These are phyloP conservation scores for Oryza nivara DNA, from an alignment of 176 grass and related monocot genomes.

Conservation along the genomic window DNA sequence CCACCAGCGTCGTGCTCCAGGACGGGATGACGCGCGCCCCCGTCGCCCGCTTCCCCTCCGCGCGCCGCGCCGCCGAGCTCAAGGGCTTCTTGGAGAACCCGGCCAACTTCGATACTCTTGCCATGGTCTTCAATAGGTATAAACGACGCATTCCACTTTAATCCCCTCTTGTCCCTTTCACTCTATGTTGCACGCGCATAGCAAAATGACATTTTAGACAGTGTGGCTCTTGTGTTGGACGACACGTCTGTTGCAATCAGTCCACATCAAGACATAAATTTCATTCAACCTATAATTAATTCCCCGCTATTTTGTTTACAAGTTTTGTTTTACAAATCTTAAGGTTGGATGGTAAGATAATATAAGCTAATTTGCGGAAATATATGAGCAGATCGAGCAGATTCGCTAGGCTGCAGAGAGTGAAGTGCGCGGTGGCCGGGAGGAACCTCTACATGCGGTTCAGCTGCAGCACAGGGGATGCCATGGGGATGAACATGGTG, in stretches of 20 bases:
- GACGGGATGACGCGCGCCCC: constrained; percentile 79
- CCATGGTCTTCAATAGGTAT: constrained; percentile 70
- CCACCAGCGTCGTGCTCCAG: constrained; percentile 56
- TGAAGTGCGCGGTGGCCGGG: constrained; percentile 81
- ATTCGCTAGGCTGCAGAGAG: constrained; percentile 71
- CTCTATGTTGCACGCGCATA: constrained; percentile 23
- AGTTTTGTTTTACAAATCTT: background rate
- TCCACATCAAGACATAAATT: constrained; percentile 13
- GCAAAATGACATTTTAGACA: constrained; percentile 11
- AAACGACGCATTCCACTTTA: background rate
- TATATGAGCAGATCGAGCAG: constrained; percentile 75
- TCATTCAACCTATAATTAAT: background rate
- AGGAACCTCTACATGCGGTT: constrained; percentile 95
- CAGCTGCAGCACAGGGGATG: constrained; percentile 89
- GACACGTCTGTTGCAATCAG: constrained; percentile 22
- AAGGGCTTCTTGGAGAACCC: constrained; percentile 63
- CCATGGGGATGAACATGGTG: constrained; percentile 99
- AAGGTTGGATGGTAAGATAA: background rate
- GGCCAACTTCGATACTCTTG: constrained; percentile 56
- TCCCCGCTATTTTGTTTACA: background rate
- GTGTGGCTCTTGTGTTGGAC: constrained; percentile 19
- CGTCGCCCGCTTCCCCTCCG: constrained; percentile 51
- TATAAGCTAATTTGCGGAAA: background rate
- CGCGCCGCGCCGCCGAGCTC: constrained; percentile 62
- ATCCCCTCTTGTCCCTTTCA: constrained; percentile 26